These are phyloP conservation scores for Chamaecrista fasciculata DNA, from an alignment of 306 rosid species.

Conservation along the genomic window DNA sequence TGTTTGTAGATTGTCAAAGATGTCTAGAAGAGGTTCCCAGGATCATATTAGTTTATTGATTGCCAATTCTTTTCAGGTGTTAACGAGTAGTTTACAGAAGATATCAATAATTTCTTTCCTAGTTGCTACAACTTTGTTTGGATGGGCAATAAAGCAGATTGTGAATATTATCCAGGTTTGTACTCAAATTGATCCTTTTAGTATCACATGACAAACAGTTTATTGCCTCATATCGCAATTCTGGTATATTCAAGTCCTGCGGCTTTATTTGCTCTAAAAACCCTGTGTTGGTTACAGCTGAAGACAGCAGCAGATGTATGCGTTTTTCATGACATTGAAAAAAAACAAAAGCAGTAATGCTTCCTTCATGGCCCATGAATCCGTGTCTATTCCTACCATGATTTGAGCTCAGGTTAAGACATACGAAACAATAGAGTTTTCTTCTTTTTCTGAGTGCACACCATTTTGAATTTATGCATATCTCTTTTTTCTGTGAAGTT, in stretches of 20 bases:
- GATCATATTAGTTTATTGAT: conserved; percentile 28
- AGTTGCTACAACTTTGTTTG: conserved; percentile 60
- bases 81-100: conserved; percentile 47
- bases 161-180: conserved; percentile 85
- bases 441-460: background rate
- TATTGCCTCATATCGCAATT: too few relatives aligned
- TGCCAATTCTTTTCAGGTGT: conserved; percentile 53
- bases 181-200: background rate
- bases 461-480: background rate
- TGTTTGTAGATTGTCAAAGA: conserved; percentile 11
- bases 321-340: conserved; percentile 66
- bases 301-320: conserved; percentile 84
- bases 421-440: background rate
- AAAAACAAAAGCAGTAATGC: conserved; percentile 59
- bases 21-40: conserved; percentile 9
- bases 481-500: background rate
- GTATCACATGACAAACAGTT: background rate
- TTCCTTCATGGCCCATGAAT: conserved; percentile 8
- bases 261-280: conserved; percentile 8
- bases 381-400: background rate
- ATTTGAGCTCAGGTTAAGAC: conserved; percentile 7
- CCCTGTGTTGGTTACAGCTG: conserved; percentile 54
- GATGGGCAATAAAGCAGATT: conserved; percentile 93
- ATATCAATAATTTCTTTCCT: conserved; percentile 53
- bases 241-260: conserved; percentile 12